Evolutionary conservation across 1,139 yeast species (phyloP), one percentile per base, ranked within the genome.

Genomic region (Scheffersomyces illinoinensis): DNA sequence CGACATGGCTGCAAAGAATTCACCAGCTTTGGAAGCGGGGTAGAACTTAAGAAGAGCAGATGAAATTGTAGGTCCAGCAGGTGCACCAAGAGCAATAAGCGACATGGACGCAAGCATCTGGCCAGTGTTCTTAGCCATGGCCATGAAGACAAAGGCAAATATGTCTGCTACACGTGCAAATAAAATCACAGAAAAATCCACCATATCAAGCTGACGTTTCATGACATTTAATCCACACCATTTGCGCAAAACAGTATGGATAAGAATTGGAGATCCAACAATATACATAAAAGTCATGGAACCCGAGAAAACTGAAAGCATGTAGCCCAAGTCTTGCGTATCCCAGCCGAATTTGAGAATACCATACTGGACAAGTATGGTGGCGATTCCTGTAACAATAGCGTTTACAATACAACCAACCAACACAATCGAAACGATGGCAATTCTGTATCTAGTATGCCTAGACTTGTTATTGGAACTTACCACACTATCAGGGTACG

Each of bases 21-120:
- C 68, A 17, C 68, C 68, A 2, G 61, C 58, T 53, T 58, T 63
- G 24, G 62, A 59, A 56, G 63, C 66, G 4, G 67, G 68, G 54
- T 56, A 65, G 53, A 61, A 65, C 56, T 65, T 65, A 47, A 63
- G 59, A 21, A 64, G 56, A 18, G 66, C 54, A 18, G 66, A 62
- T 53, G 56, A 61, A 48, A 63, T 53, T 4, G 67, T 61, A 0
- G 68, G 68, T 20, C 51, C 51, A 17, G 26, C 51, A 14, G 51
- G 51, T 7, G 51, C 51, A 14, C 24, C 51, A 17, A 48, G 24
- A 6, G 51, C 5, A 14, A 48, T 17, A 48, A 48, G 24, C 7
- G 51, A 7, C 51, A 48, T 8, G 2, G 59, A 54, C 1, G 62
- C 61, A 46, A 64, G 53, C 21, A 48, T 21, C 51, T 48, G 51